Base-by-base conservation (phyloP, 306 rosid genomes). In the Casuarina glauca region DNA sequence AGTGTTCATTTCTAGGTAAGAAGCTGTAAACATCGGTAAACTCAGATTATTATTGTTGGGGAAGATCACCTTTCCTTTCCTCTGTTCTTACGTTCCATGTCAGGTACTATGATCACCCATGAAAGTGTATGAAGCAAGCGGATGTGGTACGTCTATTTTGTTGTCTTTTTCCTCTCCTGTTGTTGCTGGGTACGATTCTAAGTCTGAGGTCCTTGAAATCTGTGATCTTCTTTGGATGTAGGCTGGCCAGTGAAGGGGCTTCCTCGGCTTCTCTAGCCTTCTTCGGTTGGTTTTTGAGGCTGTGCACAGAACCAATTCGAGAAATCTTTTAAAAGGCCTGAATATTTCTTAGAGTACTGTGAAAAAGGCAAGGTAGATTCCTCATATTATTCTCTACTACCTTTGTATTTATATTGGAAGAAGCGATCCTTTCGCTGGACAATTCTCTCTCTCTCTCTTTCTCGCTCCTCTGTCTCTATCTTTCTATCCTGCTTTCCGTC, bases 361-460 rank as follows among this genome's bases (percentile, higher is more conserved):
- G 80, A 83, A 79, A 78, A 82, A 80, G 86, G 87, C 80, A 74
- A 91, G 93, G 89, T 82, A 90, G 89, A 86, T 93, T 90, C 96
- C 89, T 88, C 87, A 82, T 86, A 83, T 87, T 88, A 83, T 91
- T 87, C 88, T 84, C 87, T 64, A 83, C 79, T 77, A 80, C 81
- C 89, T 89, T 82, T 85, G 70, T 83, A 81, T 73, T 72, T 76
- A 81, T 84, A 68, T 68, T 72, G 54, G 76, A 78, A 76, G 50
- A 74, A 82, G 53, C 32, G 74, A 74, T 49, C 60, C 44, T 73
- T 58, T 62, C 74, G 72, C 73, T 38, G 20, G 71, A 72, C 72
- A 55, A 70, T 42, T 73, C 53, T 4, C 64, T 71, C 64, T n/a
- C 7, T 69, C 36, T 64, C 12, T 58, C 61, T 36, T 51, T 76